Conservation (phyloP, 257 asterid species). For the Henckelia pumila region DNA sequence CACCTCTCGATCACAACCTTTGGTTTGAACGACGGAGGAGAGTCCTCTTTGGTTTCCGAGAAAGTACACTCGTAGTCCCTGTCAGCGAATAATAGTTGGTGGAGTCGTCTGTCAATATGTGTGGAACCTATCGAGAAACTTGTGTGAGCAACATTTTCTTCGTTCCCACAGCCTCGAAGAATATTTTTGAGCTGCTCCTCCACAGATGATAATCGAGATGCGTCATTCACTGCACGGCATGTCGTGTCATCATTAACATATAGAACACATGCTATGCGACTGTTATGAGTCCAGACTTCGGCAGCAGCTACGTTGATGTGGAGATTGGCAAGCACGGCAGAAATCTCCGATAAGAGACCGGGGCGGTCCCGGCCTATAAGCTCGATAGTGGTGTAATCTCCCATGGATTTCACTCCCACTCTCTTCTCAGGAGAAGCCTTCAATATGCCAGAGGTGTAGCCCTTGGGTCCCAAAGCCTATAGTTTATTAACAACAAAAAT, state of each 20-base stretch:
- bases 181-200: conserved; percentile 81
- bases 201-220: conserved; percentile 59
- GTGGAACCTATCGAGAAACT: conserved; percentile 66
- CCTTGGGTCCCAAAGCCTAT: conserved; percentile 85
- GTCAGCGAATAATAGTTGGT: conserved; percentile 84
- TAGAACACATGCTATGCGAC: conserved; percentile 85
- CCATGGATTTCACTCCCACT: conserved; percentile 61
- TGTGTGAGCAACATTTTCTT: conserved; percentile 46
- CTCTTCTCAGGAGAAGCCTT: conserved; percentile 59
- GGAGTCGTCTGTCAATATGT: conserved; percentile 86
- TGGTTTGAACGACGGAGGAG: conserved; percentile 40
- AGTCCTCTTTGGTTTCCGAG: conserved; percentile 32
- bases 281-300: conserved; percentile 97
- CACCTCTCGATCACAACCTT: conserved; percentile 67
- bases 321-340: conserved; percentile 81
- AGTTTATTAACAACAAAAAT: conserved; percentile 20
- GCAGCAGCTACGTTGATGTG: conserved; percentile 81
- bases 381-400: conserved; percentile 76
- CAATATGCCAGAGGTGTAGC: conserved; percentile 59
- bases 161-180: conserved; percentile 54
- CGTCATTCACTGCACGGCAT: conserved; percentile 56
- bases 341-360: conserved; percentile 85
- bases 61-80: conserved; percentile 69
- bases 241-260: conserved; percentile 65
- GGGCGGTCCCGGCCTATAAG: conserved; percentile 88